phyloP scores from a whole-genome alignment of 2,329 filamentous ascomycete genomes.

The Fusarium austroafricanum region DNA sequence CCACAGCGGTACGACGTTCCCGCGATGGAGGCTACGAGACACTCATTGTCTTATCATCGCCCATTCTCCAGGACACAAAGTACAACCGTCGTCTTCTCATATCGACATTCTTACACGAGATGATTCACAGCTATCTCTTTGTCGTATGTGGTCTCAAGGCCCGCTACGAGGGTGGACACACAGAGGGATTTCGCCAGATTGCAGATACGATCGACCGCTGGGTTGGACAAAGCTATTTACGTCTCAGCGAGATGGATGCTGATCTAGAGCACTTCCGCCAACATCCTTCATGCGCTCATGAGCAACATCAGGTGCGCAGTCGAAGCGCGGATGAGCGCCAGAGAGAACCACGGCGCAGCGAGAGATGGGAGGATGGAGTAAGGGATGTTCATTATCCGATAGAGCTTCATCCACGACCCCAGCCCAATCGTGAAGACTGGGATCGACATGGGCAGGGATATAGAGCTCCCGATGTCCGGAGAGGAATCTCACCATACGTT shows the following conservation, averaged over 20 bases:
- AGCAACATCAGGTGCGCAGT: conserved; percentile 39
- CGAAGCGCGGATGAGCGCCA: conserved; percentile 32
- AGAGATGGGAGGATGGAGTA: conserved; percentile 35
- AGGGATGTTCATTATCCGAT: conserved; percentile 29
- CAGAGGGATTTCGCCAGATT: conserved; percentile 68
- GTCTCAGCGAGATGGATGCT: conserved; percentile 70
- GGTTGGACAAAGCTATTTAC: conserved; percentile 66
- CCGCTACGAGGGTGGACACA: conserved; percentile 68
- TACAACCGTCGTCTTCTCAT: conserved; percentile 72
- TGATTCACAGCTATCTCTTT: conserved; percentile 75
- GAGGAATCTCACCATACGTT: conserved; percentile 49
- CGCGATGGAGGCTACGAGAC: conserved; percentile 68
- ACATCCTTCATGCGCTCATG: conserved; percentile 33
- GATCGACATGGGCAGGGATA: conserved; percentile 53
- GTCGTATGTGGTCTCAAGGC: conserved; percentile 70
- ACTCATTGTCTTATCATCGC: conserved; percentile 69
- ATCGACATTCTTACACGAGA: conserved; percentile 73
- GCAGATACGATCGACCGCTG: conserved; percentile 70
- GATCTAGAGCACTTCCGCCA: conserved; percentile 67
- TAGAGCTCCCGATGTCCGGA: conserved; percentile 41
- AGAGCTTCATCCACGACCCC: conserved; percentile 36
- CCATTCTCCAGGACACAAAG: conserved; percentile 65
- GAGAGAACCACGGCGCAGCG: conserved; percentile 30
- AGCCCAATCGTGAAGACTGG: conserved; percentile 46
- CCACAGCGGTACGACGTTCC: conserved; percentile 67